Evolutionary conservation across 73 alveolate genomes (phyloP), one percentile per base, ranked within the genome.

Genomic region (Effrenium voratum): DNA sequence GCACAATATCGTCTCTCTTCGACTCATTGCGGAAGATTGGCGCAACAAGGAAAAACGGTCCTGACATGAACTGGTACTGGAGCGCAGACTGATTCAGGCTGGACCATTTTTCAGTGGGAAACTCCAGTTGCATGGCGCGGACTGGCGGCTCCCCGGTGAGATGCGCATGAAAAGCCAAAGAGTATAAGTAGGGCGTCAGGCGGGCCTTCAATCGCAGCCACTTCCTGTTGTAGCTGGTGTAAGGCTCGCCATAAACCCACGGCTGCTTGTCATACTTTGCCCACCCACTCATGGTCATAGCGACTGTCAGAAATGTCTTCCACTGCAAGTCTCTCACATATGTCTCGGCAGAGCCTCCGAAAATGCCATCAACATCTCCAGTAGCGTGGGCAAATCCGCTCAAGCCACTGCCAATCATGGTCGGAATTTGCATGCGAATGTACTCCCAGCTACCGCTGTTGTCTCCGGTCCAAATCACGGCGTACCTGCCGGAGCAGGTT

Each of bases 231-330:
- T 52, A 52, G 93, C 80, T 84, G 59, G 93, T 84, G 43, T 84
- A 84, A 13, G 93, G 93, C 55, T 84, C 93, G 38, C 93, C 93
- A 28, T 16, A 84, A 26, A 55, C 28, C 93, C 93, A 84, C 8
- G 93, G 93, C 55, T 84, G 93, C 93, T 84, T 84, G 93, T 84
- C 93, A 57, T 84, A 38, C 55, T 50, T 50, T 41, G 93, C 76
- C 93, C 93, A 84, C 44, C 93, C 93, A 41, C 93, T 84, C 93
- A 84, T 84, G 43, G 77, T 57, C 93, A 84, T 84, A 22, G 77
- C 79, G 19, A 36, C 93, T 34, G 93, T 84, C 60, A 84, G 38
- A 55, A 84, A 84, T 76, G 79, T 52, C 59, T 84, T 84, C 79
- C 75, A 84, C 57, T 84, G 93, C 79, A 84, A 84, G 79, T 84